A percentile compares a stretch with the other conserved stretches of the same genome.
Evolutionary conservation across 2,329 filamentous ascomycete genomes (phyloP).

Genomic region (Corniculantispora saksenae): DNA sequence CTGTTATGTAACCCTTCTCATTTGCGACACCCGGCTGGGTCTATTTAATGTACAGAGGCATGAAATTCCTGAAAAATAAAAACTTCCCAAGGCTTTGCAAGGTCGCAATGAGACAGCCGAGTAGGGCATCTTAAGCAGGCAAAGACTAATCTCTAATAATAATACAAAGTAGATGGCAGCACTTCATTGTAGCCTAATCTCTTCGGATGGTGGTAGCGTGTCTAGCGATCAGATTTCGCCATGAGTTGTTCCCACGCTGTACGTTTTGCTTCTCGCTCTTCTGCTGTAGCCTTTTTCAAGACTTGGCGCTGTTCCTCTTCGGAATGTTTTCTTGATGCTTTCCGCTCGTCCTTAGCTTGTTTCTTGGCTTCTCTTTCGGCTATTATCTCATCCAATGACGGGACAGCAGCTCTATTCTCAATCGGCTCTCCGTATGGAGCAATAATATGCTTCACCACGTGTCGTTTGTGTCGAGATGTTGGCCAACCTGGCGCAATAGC

Average conservation of each 20-base stretch:
- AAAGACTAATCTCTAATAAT: not conserved
- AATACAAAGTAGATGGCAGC: not conserved
- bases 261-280: slow-evolving; percentile 29
- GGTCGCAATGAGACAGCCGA: too few species aligned
- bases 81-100: not conserved
- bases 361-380: slow-evolving; percentile 55
- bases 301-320: slow-evolving; percentile 22
- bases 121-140: not conserved
- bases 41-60: slow-evolving; percentile 4
- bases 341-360: slow-evolving; percentile 57
- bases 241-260: slow-evolving; percentile 21
- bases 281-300: slow-evolving; percentile 28
- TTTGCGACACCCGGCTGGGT: not conserved
- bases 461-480: slow-evolving; percentile 66
- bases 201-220: too few species aligned
- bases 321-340: slow-evolving; percentile 30
- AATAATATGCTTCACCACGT: slow-evolving; percentile 75
- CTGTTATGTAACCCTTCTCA: not conserved
- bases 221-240: not conserved
- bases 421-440: slow-evolving; percentile 66
- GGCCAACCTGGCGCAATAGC: slow-evolving; percentile 68
- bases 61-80: not conserved
- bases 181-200: not conserved
- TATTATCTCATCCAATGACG: slow-evolving; percentile 63
- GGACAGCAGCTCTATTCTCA: slow-evolving; percentile 64